A percentile compares a stretch with the other conserved stretches of the same genome.
Evolutionary conservation across 768 basidiomycete species (phyloP).

Genomic region (Hypsizygus marmoreus): DNA sequence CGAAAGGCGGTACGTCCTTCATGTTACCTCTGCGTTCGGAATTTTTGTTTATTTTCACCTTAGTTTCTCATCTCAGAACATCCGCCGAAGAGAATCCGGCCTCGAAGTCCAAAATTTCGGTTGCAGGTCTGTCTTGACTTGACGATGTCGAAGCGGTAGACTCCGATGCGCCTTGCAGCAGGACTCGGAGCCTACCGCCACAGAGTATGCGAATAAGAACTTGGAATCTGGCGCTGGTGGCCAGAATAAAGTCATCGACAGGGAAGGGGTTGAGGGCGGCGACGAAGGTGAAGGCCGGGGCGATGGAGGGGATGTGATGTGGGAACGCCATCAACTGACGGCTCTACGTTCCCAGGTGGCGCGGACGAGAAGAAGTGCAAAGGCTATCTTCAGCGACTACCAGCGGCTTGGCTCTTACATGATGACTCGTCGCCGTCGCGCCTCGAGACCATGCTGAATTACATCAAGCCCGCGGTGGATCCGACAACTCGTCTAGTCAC

Average conservation of each 20-base stretch:
- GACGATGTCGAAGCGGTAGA: slow-evolving; percentile 79
- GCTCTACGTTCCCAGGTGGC: slow-evolving; percentile 48
- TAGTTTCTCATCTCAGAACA: slow-evolving; percentile 34
- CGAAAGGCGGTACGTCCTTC: slow-evolving; percentile 67
- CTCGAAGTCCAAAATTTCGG: slow-evolving; percentile 60
- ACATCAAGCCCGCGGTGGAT: slow-evolving; percentile 83
- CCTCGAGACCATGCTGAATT: slow-evolving; percentile 87
- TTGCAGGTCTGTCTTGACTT: slow-evolving; percentile 62
- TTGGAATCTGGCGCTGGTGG: slow-evolving; percentile 37
- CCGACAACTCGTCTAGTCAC: slow-evolving; percentile 86
- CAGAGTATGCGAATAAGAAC: slow-evolving; percentile 42
- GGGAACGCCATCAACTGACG: slow-evolving; percentile 36
- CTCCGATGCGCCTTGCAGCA: slow-evolving; percentile 56
- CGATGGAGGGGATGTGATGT: slow-evolving; percentile 38
- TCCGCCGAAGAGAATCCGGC: slow-evolving; percentile 61
- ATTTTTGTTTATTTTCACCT: slow-evolving; percentile 15
- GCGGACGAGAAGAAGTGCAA: slow-evolving; percentile 70
- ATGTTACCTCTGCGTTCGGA: slow-evolving; percentile 8
- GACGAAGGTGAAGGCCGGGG: slow-evolving; percentile 52
- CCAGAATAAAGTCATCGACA: slow-evolving; percentile 47
- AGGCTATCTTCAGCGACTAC: slow-evolving; percentile 86
- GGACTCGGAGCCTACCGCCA: slow-evolving; percentile 50
- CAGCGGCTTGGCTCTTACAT: slow-evolving; percentile 91
- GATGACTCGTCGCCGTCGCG: slow-evolving; percentile 84
- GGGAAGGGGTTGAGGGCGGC: slow-evolving; percentile 48